phyloP scores from a whole-genome alignment of 371 early-diverging fungal genomes.

The Mortierella sp. region DNA sequence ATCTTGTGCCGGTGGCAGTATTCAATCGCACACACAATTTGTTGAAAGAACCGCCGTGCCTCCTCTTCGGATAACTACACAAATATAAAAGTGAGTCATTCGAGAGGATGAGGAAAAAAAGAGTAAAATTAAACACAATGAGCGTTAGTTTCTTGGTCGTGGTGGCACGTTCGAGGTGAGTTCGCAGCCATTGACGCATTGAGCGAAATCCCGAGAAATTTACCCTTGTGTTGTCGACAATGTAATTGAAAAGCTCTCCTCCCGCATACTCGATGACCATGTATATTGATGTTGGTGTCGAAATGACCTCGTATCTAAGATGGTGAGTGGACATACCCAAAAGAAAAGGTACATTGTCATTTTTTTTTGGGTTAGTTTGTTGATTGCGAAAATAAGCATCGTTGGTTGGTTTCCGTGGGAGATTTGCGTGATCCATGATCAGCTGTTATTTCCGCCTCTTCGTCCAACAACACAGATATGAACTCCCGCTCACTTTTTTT shows the following conservation, averaged over 20 bases:
- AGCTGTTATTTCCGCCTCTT: slow-evolving; percentile 21
- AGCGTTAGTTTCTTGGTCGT: background rate
- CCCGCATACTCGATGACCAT: slow-evolving; percentile 99
- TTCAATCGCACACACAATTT: slow-evolving; percentile 98
- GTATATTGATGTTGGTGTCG: slow-evolving; percentile 95
- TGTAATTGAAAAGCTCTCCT: slow-evolving; percentile 97
- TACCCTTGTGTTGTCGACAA: slow-evolving; percentile 94
- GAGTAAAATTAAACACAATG: slow-evolving; percentile 1
- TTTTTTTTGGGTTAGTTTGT: background rate
- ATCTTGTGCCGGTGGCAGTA: slow-evolving; percentile 99
- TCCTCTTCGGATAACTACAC: slow-evolving; percentile 91
- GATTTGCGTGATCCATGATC: slow-evolving; percentile 29
- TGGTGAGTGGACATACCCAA: background rate
- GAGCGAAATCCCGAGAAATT: slow-evolving; percentile 22
- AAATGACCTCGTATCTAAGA: slow-evolving; percentile 94
- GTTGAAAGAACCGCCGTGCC: slow-evolving; percentile 95
- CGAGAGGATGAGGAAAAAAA: background rate
- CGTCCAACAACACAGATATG: background rate
- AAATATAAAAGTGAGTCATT: slow-evolving; percentile 23
- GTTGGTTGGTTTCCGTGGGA: slow-evolving; percentile 3
- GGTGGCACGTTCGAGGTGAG: background rate
- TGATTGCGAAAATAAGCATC: background rate
- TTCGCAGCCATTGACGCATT: background rate
- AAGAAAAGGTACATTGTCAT: background rate
- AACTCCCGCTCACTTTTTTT: slow-evolving; percentile 11